phyloP scores from a whole-genome alignment of 306 rosid species.

The Albizia julibrissin region DNA sequence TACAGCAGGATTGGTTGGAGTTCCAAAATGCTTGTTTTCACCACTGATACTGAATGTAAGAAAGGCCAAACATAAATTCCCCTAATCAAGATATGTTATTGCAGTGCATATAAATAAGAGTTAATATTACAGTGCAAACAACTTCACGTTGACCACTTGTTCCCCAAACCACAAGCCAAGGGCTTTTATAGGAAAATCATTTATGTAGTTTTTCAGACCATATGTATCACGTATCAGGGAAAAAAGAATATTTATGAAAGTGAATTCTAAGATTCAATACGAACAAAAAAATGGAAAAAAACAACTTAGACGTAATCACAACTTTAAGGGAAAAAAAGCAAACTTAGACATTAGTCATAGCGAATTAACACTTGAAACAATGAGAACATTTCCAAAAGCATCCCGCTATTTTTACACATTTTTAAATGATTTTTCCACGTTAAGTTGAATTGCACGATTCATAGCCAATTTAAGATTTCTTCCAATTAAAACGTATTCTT shows the following conservation, averaged over 20 bases:
- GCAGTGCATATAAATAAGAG: not conserved
- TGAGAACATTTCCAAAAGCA: not conserved
- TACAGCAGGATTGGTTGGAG: slow-evolving; percentile 84
- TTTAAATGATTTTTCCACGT: not conserved
- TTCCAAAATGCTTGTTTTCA: slow-evolving; percentile 73
- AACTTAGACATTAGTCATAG: not conserved
- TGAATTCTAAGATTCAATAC: not conserved
- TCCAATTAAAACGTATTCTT: not conserved
- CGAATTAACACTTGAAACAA: not conserved
- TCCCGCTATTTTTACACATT: not conserved
- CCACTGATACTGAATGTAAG: slow-evolving; percentile 70
- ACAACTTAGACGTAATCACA: not conserved
- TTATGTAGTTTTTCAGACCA: not conserved
- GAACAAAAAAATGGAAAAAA: not conserved
- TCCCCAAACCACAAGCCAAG: not conserved
- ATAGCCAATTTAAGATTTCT: not conserved
- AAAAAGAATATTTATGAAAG: not conserved
- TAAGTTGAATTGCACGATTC: not conserved
- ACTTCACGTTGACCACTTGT: not conserved
- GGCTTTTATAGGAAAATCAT: not conserved
- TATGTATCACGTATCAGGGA: not conserved
- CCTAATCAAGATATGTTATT: not conserved
- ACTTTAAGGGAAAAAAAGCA: not conserved
- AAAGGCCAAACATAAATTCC: not conserved
- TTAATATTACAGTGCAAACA: not conserved